Base-by-base conservation (phyloP, 257 asterid genomes). In the Plantago elongata region DNA sequence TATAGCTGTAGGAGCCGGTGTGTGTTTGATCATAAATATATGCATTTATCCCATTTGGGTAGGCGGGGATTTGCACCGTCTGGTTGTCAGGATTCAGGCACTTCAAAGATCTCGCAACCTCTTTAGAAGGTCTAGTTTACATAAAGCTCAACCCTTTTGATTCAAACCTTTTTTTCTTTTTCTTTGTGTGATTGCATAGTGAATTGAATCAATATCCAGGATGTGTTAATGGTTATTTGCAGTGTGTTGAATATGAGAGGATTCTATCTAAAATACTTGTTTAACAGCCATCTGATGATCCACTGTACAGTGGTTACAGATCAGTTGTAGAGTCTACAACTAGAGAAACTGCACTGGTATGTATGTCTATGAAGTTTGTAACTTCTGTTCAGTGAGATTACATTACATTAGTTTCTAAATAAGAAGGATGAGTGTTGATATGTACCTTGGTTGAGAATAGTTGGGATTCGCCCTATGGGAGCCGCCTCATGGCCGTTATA, bases 401-500 rank as follows among this genome's bases (percentile, higher is more conserved):
- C 11, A 52, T 0, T 4, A 34, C 40, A 4, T 34, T 4, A 34
- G 40, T 4, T 4, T 34, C 40, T 34, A 34, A 5, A 34, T 34
- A 34, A 34, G 40, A 16, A 9, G 0, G 56, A 17, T 18, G 11
- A n/a, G 40, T 15, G 38, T 4, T 57, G 15, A 57, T 16, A 48
- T 5, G 13, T 3, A 38, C 9, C 49, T 57, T 16, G 62, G 10
- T 57, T 56, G 12, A 37, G 11, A 59, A 15, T 77, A 79, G 89
- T 47, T 79, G 14, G 81, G 76, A 38, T 82, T 77, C 45, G 89
- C 89, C 5, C 12, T 62, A 7, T 82, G 85, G 85, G 89, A 82
- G 44, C 89, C 85, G 11, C 81, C 82, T 60, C 83, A 79, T 15
- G 85, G 89, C 1, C 74, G 71, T 11, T 79, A 72, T 54, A 82